Conservation (phyloP, 1,139 yeast species). For the Scheffersomyces quercinus region DNA sequence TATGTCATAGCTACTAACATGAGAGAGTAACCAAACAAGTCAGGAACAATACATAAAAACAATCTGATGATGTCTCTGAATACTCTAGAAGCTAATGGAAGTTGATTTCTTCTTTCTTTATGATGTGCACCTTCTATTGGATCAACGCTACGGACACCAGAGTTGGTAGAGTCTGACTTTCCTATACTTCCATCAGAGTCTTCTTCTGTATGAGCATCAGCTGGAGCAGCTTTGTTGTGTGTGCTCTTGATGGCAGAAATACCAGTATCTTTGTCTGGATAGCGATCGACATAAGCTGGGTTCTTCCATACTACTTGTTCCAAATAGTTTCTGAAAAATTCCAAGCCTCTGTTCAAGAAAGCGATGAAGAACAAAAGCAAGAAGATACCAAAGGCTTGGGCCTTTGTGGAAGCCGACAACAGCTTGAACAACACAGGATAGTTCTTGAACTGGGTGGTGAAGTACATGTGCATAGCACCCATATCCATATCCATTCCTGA, state of each 20-base stretch:
- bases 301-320: slow-evolving; percentile 64
- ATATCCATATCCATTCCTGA: slow-evolving; percentile 21
- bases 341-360: slow-evolving; percentile 57
- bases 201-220: slow-evolving; percentile 14
- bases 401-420: slow-evolving; percentile 53
- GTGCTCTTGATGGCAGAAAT: slow-evolving; percentile 8
- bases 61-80: slow-evolving; percentile 58
- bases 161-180: slow-evolving; percentile 8
- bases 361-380: slow-evolving; percentile 58
- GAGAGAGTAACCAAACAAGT: slow-evolving; percentile 64
- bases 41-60: slow-evolving; percentile 56
- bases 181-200: slow-evolving; percentile 9
- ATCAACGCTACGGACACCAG: slow-evolving; percentile 4
- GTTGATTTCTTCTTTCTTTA: slow-evolving; percentile 10
- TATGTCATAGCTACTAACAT: slow-evolving; percentile 81
- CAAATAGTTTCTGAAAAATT: slow-evolving; percentile 59
- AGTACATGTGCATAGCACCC: slow-evolving; percentile 54
- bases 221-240: slow-evolving; percentile 9
- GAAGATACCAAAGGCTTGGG: slow-evolving; percentile 72
- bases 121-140: slow-evolving; percentile 1
- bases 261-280: slow-evolving; percentile 8
- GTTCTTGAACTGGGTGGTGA: slow-evolving; percentile 49
- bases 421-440: slow-evolving; percentile 64
- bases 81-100: slow-evolving; percentile 27
- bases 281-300: slow-evolving; percentile 27